Evolutionary conservation across 345 rosid species (phyloP).

Genomic region (thale cress (Arabidopsis thaliana)): TAIR10.1 NC_003076.8:21665001-21665500

Average conservation of each 20-base stretch:
- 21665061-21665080: not conserved
- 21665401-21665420: not conserved
- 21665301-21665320: too few relatives aligned
- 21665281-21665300: too few relatives aligned
- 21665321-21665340: too few relatives aligned
- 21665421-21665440: not conserved
- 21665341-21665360: too few relatives aligned
- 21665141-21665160: not conserved
- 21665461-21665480: not conserved
- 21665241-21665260: too few relatives aligned
- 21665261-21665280: too few relatives aligned
- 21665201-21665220: too few relatives aligned
- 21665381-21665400: not conserved
- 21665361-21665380: not conserved
- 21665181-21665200: too few relatives aligned
- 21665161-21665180: too few relatives aligned
- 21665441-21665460: not conserved
- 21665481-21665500: not conserved
- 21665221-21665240: not conserved
- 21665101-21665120: not conserved
- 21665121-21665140: not conserved
- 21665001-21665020: not conserved
- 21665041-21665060: not conserved
- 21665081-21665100: not conserved
- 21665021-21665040: not conserved